Percentiles rank a stretch among this genome's conserved stretches.
Conservation (phyloP, 768 basidiomycete species). For the Paxillus ammoniavirescens region DNA sequence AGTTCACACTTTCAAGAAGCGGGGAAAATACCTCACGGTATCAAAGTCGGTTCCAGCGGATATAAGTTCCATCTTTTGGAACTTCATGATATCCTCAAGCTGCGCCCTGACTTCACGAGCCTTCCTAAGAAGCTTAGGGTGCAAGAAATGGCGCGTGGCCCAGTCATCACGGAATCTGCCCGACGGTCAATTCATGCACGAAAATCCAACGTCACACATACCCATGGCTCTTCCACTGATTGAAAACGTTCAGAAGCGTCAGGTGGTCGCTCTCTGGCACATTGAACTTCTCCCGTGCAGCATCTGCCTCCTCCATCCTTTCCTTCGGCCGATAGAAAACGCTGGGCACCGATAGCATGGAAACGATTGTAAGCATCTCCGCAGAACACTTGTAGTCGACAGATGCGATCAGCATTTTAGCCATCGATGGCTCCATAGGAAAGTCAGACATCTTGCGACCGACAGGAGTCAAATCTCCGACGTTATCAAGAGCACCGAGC, state of each 20-base stretch:
- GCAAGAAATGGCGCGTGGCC: constrained; percentile 93
- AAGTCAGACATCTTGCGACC: constrained; percentile 99
- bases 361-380: constrained; percentile 98
- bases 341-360: constrained; percentile 97
- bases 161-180: constrained; percentile 88
- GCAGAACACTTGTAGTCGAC: constrained; percentile 91
- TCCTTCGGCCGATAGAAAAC: constrained; percentile 98
- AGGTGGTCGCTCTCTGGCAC: constrained; percentile 98
- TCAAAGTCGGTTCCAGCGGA: constrained; percentile 97
- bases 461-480: constrained; percentile 89
- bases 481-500: constrained; percentile 93
- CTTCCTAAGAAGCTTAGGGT: constrained; percentile 94
- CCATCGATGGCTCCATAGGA: constrained; percentile 99
- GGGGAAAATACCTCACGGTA: constrained; percentile 57
- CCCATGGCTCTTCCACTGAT: constrained; percentile 97
- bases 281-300: constrained; percentile 96
- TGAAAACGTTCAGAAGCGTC: constrained; percentile 93
- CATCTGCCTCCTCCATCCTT: constrained; percentile 96
- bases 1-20: background rate
- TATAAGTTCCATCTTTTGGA: constrained; percentile 93
- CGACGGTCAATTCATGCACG: constrained; percentile 4
- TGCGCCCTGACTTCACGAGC: constrained; percentile 93
- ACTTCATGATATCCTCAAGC: constrained; percentile 98
- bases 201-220: constrained; percentile 35
- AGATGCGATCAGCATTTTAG: constrained; percentile 92